phyloP scores from a whole-genome alignment of 441 rosid species.

The Omphalea diandra region DNA sequence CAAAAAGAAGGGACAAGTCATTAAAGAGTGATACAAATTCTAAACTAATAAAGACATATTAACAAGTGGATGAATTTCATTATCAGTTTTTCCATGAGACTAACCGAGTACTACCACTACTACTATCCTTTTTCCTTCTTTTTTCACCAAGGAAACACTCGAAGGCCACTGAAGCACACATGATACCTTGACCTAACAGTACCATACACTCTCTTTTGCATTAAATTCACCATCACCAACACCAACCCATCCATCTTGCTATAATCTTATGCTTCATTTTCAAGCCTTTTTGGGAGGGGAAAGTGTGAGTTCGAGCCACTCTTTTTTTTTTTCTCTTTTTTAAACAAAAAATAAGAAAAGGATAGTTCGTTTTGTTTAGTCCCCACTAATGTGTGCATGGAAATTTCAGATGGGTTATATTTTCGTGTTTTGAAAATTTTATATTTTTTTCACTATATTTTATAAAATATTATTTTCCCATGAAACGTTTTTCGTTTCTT shows the following conservation, averaged over 20 bases:
- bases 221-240: background rate
- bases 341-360: background rate
- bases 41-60: too few relatives aligned
- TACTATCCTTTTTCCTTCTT: background rate
- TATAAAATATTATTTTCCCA: too few relatives aligned
- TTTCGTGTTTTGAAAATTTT: too few relatives aligned
- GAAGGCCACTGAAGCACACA: conserved; percentile 20
- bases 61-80: background rate
- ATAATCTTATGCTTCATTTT: conserved; percentile 23
- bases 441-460: too few relatives aligned
- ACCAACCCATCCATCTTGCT: background rate
- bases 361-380: too few relatives aligned
- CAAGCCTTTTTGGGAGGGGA: conserved; percentile 10
- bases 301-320: background rate
- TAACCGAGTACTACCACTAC: too few relatives aligned
- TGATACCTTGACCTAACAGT: conserved; percentile 42
- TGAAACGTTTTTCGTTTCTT: too few relatives aligned
- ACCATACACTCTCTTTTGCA: conserved; percentile 23
- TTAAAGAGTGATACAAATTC: background rate
- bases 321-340: too few relatives aligned
- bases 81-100: background rate
- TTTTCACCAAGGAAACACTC: background rate
- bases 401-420: too few relatives aligned
- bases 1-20: too few relatives aligned
- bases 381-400: too few relatives aligned